phyloP scores from a whole-genome alignment of 768 basidiomycete genomes.

The Trametes cinnabarina region DNA sequence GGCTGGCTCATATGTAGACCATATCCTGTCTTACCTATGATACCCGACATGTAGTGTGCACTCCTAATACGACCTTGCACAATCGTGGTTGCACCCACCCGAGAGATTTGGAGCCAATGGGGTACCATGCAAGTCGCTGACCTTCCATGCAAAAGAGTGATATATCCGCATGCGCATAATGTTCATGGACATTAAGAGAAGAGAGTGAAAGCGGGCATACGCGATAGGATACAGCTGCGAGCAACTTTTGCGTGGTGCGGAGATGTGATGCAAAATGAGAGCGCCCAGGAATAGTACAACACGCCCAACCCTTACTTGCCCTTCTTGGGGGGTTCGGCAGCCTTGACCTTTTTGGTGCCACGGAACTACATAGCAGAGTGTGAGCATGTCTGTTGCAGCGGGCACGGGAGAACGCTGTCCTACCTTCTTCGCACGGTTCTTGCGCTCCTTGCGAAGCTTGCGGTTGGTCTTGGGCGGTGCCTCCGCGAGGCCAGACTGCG shows the following conservation, averaged over 20 bases:
- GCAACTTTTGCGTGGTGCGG: constrained; percentile 33
- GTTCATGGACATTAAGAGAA: constrained; percentile 30
- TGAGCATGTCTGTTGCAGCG: constrained; percentile 14
- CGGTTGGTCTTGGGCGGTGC: constrained; percentile 92
- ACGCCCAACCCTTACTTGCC: constrained; percentile 61
- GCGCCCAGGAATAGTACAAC: constrained; percentile 27
- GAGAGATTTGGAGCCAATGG: neutral
- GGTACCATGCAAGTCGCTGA: neutral
- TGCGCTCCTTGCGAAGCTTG: constrained; percentile 98
- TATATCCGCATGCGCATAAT: constrained; percentile 33
- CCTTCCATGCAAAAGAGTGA: neutral
- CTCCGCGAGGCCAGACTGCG: constrained; percentile 60
- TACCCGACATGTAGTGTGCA: constrained; percentile 26
- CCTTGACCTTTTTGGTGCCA: constrained; percentile 95
- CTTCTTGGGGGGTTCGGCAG: constrained; percentile 89
- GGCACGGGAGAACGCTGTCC: constrained; percentile 14
- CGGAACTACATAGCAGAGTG: constrained; percentile 59
- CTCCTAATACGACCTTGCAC: constrained; percentile 18
- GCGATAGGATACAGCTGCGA: constrained; percentile 41
- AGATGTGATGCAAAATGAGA: constrained; percentile 35
- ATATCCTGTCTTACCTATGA: constrained; percentile 25
- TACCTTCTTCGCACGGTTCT: constrained; percentile 99
- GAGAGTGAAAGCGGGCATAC: constrained; percentile 34
- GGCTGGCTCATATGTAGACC: constrained; percentile 16
- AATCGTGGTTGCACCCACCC: neutral